Base-by-base conservation (phyloP, 2,329 filamentous ascomycete species). In the Monosporascus sp. region DNA sequence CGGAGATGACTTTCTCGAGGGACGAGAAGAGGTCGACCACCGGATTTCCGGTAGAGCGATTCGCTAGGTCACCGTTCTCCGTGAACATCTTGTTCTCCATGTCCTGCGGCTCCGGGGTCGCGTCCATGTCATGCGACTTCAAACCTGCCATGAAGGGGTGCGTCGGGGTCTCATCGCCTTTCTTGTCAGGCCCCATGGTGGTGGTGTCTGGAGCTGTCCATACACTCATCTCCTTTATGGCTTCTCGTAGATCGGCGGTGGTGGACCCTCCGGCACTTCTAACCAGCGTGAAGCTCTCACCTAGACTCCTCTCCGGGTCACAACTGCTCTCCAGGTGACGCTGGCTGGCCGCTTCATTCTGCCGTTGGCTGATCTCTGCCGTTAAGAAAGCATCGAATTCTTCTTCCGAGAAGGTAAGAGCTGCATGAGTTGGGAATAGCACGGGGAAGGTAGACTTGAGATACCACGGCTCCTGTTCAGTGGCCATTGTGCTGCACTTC, bases 1-100 rank as follows among this genome's bases (percentile, higher is more conserved):
- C 67, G 0, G 69, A 65, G 14, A 75, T 58, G 15, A 67, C 64
- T 0, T 75, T 71, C 51, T 76, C 73, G 0, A 84, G 70, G 54
- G 82, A 76, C 37, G 70, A 68, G 65, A 84, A 84, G 3, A 84
- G 69, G 59, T 85, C 78, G 5, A 84, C 71, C 0, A 84, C 66
- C 0, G 70, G 52, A 5, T 73, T 67, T 2, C 68, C 66, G 0
- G 78, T 78, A 1, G 77, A 78, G 11, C 69, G 62, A 57, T 74
- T 72, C 6, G 80, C 74, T 2, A 79, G 60, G 54, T 80, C 80
- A 3, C 53, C 60, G 53, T 84, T 83, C 37, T 78, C 73, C 0
- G 80, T 85, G n/a, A 73, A 60, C 65, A 78, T 77, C 64, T 74
- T 76, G 61, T 76, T 75, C 2, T 72, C 63, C 46, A 67, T 62